phyloP scores from a whole-genome alignment of 2,329 filamentous ascomycete species.

The Talaromyces sp. region DNA sequence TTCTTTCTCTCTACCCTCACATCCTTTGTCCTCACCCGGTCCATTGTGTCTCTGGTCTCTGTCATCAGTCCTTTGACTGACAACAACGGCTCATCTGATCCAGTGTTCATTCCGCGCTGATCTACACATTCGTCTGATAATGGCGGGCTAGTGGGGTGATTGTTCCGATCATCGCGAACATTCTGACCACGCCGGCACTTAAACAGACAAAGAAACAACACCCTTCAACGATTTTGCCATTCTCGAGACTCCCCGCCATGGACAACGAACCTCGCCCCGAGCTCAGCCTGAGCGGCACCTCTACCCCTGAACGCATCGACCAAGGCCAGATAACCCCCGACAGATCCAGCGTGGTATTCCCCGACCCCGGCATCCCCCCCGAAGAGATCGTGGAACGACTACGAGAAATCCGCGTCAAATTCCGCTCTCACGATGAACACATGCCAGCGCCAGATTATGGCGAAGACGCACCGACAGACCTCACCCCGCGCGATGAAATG shows the following conservation, averaged over 20 bases:
- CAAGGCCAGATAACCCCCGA: constrained; percentile 15
- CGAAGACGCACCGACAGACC: constrained; percentile 4
- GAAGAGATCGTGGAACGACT: constrained; percentile 17
- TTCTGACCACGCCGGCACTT: background rate
- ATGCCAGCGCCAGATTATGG: constrained; percentile 15
- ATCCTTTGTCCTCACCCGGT: background rate
- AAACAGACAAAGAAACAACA: background rate
- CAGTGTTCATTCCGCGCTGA: background rate
- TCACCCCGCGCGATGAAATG: background rate
- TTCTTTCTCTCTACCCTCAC: background rate
- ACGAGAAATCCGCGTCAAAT: constrained; percentile 16
- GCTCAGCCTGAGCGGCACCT: background rate
- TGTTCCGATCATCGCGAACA: constrained; percentile 5
- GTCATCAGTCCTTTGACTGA: background rate
- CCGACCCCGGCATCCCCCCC: constrained; percentile 14
- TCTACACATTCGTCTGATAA: background rate
- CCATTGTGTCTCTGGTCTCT: background rate
- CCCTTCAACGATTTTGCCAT: background rate
- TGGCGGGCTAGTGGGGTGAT: constrained; percentile 8
- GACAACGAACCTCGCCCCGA: background rate
- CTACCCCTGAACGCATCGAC: constrained; percentile 7
- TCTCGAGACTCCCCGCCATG: background rate
- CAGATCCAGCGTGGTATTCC: constrained; percentile 18
- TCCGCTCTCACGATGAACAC: constrained; percentile 17
- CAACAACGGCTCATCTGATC: background rate